Conservation (phyloP, 495 filamentous ascomycete species). For the Saxophila tyrrhenica region DNA sequence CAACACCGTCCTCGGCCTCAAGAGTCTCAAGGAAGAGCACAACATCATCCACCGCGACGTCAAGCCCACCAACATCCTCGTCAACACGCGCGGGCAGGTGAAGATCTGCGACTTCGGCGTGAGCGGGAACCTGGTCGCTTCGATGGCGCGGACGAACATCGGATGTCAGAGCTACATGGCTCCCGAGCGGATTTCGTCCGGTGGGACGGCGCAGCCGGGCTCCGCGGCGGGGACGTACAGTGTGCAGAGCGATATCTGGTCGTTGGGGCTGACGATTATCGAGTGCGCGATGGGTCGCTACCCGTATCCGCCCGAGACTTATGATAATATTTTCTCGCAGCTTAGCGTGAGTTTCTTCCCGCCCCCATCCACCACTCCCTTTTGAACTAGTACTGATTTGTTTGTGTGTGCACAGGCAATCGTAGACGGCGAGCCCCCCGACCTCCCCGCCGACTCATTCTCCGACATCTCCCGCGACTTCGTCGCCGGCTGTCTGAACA, state of each 20-base stretch:
- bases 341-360: constrained; percentile 76
- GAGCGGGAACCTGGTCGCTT: constrained; percentile 89
- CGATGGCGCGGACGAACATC: constrained; percentile 98
- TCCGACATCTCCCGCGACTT: constrained; percentile 76
- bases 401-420: constrained; percentile 56
- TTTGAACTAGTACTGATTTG: background rate
- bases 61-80: constrained; percentile 94
- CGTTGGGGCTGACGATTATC: constrained; percentile 84
- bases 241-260: constrained; percentile 98
- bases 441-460: constrained; percentile 65
- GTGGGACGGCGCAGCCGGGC: constrained; percentile 65
- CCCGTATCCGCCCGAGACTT: constrained; percentile 95
- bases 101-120: constrained; percentile 99
- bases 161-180: constrained; percentile 99
- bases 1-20: constrained; percentile 84
- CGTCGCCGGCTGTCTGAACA: constrained; percentile 81
- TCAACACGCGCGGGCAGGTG: constrained; percentile 79
- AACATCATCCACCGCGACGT: constrained; percentile 99
- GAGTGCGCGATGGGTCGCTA: constrained; percentile 94
- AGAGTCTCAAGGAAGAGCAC: constrained; percentile 90
- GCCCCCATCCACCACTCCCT: background rate
- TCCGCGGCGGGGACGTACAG: constrained; percentile 80
- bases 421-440: constrained; percentile 86
- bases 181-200: constrained; percentile 83
- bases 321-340: constrained; percentile 97